Evolutionary conservation across 2,329 filamentous ascomycete species (phyloP).

Genomic region (Ramichloridium luteum): DNA sequence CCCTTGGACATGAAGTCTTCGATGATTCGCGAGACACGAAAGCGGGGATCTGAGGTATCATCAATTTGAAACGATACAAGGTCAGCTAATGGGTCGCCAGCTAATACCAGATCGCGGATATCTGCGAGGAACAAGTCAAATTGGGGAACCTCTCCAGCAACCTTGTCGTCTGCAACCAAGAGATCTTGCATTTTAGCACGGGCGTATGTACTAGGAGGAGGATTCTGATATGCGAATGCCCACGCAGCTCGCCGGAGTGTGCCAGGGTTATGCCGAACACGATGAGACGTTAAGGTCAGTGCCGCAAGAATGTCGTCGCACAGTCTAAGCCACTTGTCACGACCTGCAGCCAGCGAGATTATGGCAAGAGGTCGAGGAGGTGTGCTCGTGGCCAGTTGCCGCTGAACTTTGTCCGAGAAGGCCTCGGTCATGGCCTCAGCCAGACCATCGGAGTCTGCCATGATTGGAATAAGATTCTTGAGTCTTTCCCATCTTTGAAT

Average conservation of each 20-base stretch:
- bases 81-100: conserved; percentile 58
- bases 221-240: conserved; percentile 52
- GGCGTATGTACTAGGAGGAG: conserved; percentile 72
- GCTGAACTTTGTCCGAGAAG: conserved; percentile 82
- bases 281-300: conserved; percentile 11
- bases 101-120: conserved; percentile 63
- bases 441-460: conserved; percentile 50
- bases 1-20: conserved; percentile 51
- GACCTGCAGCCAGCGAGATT: conserved; percentile 59
- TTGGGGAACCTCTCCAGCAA: conserved; percentile 52
- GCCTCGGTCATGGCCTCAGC: conserved; percentile 59
- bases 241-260: conserved; percentile 34
- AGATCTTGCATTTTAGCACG: conserved; percentile 42
- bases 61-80: conserved; percentile 66
- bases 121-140: conserved; percentile 70
- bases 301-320: conserved; percentile 58
- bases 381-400: conserved; percentile 84
- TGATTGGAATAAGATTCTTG: conserved; percentile 20
- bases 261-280: conserved; percentile 14
- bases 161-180: conserved; percentile 61
- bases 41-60: conserved; percentile 57
- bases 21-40: conserved; percentile 60
- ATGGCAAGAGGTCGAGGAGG: conserved; percentile 83
- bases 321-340: conserved; percentile 55
- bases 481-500: conserved; percentile 23